phyloP scores from a whole-genome alignment of 805 yeast genomes.

The Lipomyces yamadae region DNA sequence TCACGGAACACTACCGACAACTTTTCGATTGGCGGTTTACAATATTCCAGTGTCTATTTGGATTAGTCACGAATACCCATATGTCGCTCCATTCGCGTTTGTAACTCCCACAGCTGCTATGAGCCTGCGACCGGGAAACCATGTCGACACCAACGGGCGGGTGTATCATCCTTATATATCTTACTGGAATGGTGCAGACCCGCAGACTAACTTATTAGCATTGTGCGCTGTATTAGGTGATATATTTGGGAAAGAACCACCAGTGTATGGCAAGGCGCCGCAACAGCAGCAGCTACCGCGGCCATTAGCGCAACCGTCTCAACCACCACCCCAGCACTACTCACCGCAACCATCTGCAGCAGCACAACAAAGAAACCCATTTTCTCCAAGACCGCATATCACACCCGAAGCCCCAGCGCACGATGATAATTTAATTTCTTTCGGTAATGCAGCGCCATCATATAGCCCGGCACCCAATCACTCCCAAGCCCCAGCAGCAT shows the following conservation, averaged over 20 bases:
- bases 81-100: slow-evolving; percentile 66
- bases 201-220: slow-evolving; percentile 43
- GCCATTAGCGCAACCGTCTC: slow-evolving; percentile 6
- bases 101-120: slow-evolving; percentile 59
- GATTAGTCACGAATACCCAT: slow-evolving; percentile 77
- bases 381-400: background rate
- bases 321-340: slow-evolving; percentile 6
- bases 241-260: slow-evolving; percentile 52
- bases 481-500: background rate
- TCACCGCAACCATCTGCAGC: background rate
- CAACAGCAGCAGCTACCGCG: slow-evolving; percentile 21
- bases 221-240: slow-evolving; percentile 46
- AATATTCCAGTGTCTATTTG: slow-evolving; percentile 71
- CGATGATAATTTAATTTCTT: slow-evolving; percentile 1
- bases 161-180: slow-evolving; percentile 71
- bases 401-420: slow-evolving; percentile 9
- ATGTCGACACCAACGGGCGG: slow-evolving; percentile 71
- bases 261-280: slow-evolving; percentile 51
- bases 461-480: background rate
- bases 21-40: slow-evolving; percentile 43
- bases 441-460: background rate
- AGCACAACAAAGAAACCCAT: background rate
- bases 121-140: slow-evolving; percentile 62
- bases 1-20: slow-evolving; percentile 59
- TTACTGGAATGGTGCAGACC: slow-evolving; percentile 55